A percentile compares a stretch with the other conserved stretches of the same genome.
Evolutionary conservation across 2,329 filamentous ascomycete genomes (phyloP).

Genomic region (Elsinoe perseae): DNA sequence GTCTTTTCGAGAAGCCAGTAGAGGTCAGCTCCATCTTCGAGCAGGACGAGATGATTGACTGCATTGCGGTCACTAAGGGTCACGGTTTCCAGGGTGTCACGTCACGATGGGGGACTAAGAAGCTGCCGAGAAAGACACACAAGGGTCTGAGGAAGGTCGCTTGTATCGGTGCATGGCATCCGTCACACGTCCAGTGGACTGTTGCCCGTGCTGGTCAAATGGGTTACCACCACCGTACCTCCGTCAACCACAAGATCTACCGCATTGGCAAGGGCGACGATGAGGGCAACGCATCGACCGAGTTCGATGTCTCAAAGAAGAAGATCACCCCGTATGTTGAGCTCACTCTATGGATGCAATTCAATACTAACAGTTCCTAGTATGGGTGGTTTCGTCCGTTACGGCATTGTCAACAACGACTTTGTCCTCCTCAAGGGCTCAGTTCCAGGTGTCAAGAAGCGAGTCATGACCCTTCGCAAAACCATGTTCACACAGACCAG

Average conservation of each 20-base stretch:
- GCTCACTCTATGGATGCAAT: too few relatives aligned
- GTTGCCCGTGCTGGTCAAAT: constrained; percentile 99
- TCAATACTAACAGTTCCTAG: constrained; percentile 45
- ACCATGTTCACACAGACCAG: constrained; percentile 97
- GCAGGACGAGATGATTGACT: constrained; percentile 99
- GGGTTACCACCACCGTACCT: constrained; percentile 99
- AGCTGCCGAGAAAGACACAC: constrained; percentile 99
- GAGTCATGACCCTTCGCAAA: constrained; percentile 97
- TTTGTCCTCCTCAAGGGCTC: constrained; percentile 97
- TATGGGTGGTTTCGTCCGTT: constrained; percentile 98
- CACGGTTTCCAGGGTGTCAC: constrained; percentile 98
- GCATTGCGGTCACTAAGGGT: constrained; percentile 99
- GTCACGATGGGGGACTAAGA: constrained; percentile 98
- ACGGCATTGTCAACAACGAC: constrained; percentile 99
- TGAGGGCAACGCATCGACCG: constrained; percentile 87
- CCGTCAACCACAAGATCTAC: constrained; percentile 99
- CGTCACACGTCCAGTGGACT: constrained; percentile 99
- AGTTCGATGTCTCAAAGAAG: constrained; percentile 98
- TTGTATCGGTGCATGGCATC: constrained; percentile 99
- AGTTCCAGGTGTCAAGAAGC: constrained; percentile 97
- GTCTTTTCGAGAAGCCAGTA: constrained; percentile 98
- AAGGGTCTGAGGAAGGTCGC: constrained; percentile 99
- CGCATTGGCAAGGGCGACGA: constrained; percentile 88
- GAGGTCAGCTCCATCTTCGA: constrained; percentile 92
- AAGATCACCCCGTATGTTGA: constrained; percentile 92